These are phyloP conservation scores for Gossypioides kirkii DNA, from an alignment of 345 rosid genomes.

Conservation along the genomic window DNA sequence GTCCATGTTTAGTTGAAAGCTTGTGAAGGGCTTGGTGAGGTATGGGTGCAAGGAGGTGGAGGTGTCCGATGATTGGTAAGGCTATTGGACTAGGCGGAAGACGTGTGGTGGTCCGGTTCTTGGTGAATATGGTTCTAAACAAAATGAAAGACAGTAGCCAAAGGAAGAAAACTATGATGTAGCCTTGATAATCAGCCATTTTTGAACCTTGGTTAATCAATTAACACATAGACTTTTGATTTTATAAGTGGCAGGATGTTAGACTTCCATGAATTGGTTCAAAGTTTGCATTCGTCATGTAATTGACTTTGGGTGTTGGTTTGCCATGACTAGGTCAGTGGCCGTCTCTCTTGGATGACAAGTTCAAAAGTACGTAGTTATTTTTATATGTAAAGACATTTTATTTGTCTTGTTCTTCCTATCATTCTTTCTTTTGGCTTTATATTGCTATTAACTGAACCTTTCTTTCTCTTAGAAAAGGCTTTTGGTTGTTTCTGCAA, in stretches of 20 bases:
- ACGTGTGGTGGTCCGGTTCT: conserved; percentile 1
- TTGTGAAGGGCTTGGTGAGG: conserved; percentile 62
- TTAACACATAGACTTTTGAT: not conserved
- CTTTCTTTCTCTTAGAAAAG: not conserved
- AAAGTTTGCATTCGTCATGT: no score
- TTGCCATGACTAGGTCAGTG: not conserved
- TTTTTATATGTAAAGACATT: not conserved
- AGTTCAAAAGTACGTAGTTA: not conserved
- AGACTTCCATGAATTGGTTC: not conserved
- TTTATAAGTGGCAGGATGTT: not conserved
- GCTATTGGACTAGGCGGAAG: conserved; percentile 51
- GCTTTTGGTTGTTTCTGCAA: not conserved
- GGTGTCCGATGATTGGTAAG: conserved; percentile 57
- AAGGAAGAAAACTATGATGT: conserved; percentile 29
- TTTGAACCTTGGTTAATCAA: not conserved
- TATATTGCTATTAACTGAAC: not conserved
- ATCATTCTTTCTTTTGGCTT: not conserved
- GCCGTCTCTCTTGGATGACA: not conserved
- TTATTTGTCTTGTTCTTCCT: not conserved
- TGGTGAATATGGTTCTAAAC: conserved; percentile 24
- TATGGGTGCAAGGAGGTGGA: conserved; percentile 51
- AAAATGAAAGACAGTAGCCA: conserved; percentile 39
- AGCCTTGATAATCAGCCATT: conserved; percentile 19
- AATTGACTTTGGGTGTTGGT: no score
- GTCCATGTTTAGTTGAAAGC: conserved; percentile 47